Percentiles rank a stretch among this genome's conserved stretches.
Evolutionary conservation across 2,329 filamentous ascomycete species (phyloP).

Genomic region (Colletotrichum echinochloae): DNA sequence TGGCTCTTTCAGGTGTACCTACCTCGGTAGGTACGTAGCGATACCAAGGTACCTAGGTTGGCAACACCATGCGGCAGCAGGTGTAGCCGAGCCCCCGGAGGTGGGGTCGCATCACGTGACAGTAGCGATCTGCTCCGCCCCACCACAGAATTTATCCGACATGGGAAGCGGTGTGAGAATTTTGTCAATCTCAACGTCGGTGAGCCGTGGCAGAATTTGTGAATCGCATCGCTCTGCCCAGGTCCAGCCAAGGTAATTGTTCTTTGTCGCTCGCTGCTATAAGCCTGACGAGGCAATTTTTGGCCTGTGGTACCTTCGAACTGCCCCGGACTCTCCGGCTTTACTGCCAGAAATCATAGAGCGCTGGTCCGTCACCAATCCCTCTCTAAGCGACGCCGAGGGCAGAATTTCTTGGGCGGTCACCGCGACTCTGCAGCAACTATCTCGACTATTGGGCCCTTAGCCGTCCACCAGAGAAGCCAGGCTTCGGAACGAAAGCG

Average conservation of each 20-base stretch:
- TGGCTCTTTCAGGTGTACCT: too few species aligned
- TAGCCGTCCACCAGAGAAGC: slow-evolving; percentile 15
- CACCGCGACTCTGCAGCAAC: slow-evolving; percentile 28
- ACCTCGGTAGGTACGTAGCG: too few species aligned
- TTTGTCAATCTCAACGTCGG: slow-evolving; percentile 49
- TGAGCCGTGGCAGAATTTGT: slow-evolving; percentile 55
- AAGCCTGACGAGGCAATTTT: slow-evolving; percentile 35
- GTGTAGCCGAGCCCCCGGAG: neutral
- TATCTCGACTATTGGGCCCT: slow-evolving; percentile 17
- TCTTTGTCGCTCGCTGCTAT: slow-evolving; percentile 25
- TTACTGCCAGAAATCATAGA: neutral
- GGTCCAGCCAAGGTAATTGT: slow-evolving; percentile 26
- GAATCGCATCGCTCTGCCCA: slow-evolving; percentile 37
- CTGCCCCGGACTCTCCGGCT: neutral
- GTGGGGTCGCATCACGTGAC: slow-evolving; percentile 18
- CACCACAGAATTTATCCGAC: slow-evolving; percentile 31
- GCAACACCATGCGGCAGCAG: neutral
- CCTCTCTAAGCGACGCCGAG: slow-evolving; percentile 12
- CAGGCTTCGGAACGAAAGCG: neutral
- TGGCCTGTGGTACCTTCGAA: slow-evolving; percentile 16
- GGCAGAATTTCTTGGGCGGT: slow-evolving; percentile 40
- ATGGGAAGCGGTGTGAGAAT: slow-evolving; percentile 53
- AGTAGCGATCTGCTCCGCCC: slow-evolving; percentile 1
- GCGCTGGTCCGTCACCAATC: slow-evolving; percentile 32
- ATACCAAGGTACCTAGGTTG: neutral